phyloP scores from a whole-genome alignment of 2,329 filamentous ascomycete species.

The Ophiocordyceps unilateralis region DNA sequence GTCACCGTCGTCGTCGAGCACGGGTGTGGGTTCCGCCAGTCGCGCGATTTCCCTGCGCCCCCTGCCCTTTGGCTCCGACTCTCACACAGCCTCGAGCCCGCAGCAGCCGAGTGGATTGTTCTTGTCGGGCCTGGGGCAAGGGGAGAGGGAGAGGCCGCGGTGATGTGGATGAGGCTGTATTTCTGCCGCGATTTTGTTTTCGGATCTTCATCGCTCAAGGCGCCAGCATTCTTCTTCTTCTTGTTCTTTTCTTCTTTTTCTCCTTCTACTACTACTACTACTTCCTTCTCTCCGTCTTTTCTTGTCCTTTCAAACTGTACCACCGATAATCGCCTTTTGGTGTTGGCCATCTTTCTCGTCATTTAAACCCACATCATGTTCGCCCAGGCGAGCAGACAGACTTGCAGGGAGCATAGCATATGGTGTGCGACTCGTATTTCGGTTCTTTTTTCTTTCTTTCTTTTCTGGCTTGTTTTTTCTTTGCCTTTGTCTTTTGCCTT shows the following conservation, averaged over 20 bases:
- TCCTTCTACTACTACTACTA: too few relatives aligned
- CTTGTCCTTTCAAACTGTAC: not conserved
- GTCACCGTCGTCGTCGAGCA: not conserved
- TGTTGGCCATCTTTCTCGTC: too few relatives aligned
- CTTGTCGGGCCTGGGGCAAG: not conserved
- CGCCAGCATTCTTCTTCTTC: not conserved
- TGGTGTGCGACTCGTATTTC: not conserved
- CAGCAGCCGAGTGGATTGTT: conserved; percentile 2
- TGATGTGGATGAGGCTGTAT: not conserved
- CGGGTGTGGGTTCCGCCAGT: conserved; percentile 4
- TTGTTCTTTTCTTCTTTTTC: not conserved
- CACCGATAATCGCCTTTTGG: too few relatives aligned
- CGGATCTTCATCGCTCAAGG: not conserved
- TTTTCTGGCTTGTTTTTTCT: too few relatives aligned
- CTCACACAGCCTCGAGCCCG: conserved; percentile 8
- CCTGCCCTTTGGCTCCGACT: conserved; percentile 35
- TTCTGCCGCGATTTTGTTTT: not conserved
- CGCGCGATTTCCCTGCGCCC: conserved; percentile 29
- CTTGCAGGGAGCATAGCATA: not conserved
- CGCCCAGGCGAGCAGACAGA: too few relatives aligned
- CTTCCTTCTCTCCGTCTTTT: too few relatives aligned
- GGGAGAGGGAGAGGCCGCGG: conserved; percentile 5
- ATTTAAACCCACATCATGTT: not conserved
- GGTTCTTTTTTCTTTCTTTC: too few relatives aligned
- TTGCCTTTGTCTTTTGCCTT: not conserved